These are phyloP conservation scores for Barnettozyma siamensis DNA, from an alignment of 805 yeast species.

Conservation along the genomic window DNA sequence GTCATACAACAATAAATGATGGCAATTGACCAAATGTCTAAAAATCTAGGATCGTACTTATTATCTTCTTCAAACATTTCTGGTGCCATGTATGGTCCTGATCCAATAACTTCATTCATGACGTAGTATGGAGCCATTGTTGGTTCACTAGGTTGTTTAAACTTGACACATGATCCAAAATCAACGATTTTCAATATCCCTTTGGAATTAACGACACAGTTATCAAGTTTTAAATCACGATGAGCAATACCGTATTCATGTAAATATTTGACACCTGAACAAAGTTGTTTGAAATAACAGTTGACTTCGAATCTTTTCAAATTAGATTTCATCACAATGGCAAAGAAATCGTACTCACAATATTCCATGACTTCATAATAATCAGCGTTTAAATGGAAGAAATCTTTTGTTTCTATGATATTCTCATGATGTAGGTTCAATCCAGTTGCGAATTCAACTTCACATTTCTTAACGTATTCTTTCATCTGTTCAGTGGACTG, in stretches of 20 bases:
- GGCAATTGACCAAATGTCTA: constrained; percentile 81
- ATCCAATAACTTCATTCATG: constrained; percentile 51
- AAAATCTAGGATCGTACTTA: constrained; percentile 66
- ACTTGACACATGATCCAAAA: constrained; percentile 80
- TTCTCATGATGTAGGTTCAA: constrained; percentile 78
- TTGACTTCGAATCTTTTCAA: constrained; percentile 79
- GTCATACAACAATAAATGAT: constrained; percentile 86
- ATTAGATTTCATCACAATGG: constrained; percentile 80
- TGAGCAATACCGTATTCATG: constrained; percentile 80
- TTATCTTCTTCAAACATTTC: constrained; percentile 52
- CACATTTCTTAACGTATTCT: constrained; percentile 80
- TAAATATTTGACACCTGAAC: constrained; percentile 65
- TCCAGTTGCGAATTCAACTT: constrained; percentile 86
- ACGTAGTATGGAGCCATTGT: no score
- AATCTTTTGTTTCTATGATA: constrained; percentile 68
- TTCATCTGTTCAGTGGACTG: constrained; percentile 63
- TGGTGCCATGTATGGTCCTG: constrained; percentile 84
- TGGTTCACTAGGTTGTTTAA: constrained; percentile 54
- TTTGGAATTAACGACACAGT: constrained; percentile 68
- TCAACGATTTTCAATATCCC: constrained; percentile 78
- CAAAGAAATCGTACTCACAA: constrained; percentile 79
- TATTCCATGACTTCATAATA: constrained; percentile 83
- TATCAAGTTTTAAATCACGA: constrained; percentile 76
- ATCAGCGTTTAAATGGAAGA: constrained; percentile 42
- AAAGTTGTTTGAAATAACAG: constrained; percentile 72